Evolutionary conservation across 2,329 filamentous ascomycete species (phyloP), one percentile per base, ranked within the genome.

Genomic region (Sporothrix dimorphospora): DNA sequence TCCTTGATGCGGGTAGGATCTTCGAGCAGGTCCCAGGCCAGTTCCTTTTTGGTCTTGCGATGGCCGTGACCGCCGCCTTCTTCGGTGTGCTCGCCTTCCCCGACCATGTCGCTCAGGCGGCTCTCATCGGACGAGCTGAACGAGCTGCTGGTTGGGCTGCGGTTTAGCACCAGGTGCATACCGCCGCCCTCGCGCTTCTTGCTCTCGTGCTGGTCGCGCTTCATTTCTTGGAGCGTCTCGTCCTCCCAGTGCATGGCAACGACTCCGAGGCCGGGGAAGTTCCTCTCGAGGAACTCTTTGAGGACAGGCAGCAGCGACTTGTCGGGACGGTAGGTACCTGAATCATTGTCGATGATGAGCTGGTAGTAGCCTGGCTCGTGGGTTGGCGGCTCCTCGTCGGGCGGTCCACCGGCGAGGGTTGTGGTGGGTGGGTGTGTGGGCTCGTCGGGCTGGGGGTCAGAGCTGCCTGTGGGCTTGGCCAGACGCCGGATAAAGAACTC

Each of bases 271-370:
- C 93, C 94, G 0, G 93, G 92, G 45, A 98, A 89, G 75, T 95
- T 94, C 30, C 80, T 81, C 42, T 90, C 83, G 1, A 98, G 81
- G 78, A 94, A 97, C 12, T 84, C 78, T 69, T 91, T 89, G 1
- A 98, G 84, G 0, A 90, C 79, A 0, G 92, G 92, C 1, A 98
- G 86, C 11, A 93, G 85, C 12, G 90, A 86, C 71, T 92, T 91
- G 78, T 97, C 94, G 0, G 95, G 95, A 0, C 95, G 89, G 80
- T 98, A 98, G 0, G 95, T 98, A 12, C 95, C 95, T 71, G 91
- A 94, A 81, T 97, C 95, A 78, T 98, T 98, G 83, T 98, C 95
- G 78, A 98, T 98, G 75, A 96, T 85, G 9, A 98, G 87, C 79
- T 97, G 92, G 80, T 97, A 98, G 78, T 86, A 85, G 69, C 80